These are phyloP conservation scores for Prunus dulcis DNA, from an alignment of 306 rosid species.

Conservation along the genomic window DNA sequence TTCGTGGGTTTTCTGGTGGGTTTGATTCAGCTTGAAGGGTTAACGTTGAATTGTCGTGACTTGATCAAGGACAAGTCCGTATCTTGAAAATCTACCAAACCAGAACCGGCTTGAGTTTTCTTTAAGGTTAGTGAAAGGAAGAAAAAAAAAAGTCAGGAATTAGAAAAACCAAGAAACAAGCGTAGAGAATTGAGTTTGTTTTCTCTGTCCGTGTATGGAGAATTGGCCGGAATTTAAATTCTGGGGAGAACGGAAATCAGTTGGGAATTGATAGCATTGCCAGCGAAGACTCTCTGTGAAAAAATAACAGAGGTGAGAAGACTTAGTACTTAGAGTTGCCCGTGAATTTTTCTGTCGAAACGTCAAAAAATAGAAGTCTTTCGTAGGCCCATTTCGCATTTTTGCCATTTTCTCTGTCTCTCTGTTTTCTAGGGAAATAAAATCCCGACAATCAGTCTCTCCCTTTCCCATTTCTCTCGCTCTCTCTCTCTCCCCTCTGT, in stretches of 20 bases:
- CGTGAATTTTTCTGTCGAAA: constrained; percentile 38
- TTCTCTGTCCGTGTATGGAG: constrained; percentile 2
- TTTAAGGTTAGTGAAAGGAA: constrained; percentile 40
- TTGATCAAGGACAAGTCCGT: constrained; percentile 1
- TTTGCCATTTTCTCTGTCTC: constrained; percentile 25
- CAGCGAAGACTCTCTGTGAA: constrained; percentile 36
- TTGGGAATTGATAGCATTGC: constrained; percentile 36
- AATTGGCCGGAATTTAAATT: constrained; percentile 7
- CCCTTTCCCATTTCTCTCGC: constrained; percentile 24
- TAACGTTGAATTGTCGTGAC: constrained; percentile 31
- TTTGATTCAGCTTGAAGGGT: constrained; percentile 42
- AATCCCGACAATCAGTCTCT: constrained; percentile 42
- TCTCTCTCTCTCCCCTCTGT: neutral
- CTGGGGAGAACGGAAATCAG: constrained; percentile 17
- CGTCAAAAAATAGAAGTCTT: constrained; percentile 38
- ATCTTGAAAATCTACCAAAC: neutral
- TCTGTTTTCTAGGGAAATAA: constrained; percentile 29
- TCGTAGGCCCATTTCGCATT: constrained; percentile 35
- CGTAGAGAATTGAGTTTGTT: constrained; percentile 2
- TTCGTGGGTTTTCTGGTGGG: constrained; percentile 6
- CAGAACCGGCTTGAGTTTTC: constrained; percentile 44
- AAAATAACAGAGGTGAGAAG: constrained; percentile 15
- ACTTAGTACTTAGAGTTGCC: constrained; percentile 20
- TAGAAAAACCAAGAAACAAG: neutral
- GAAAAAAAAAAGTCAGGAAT: neutral